Base-by-base conservation (phyloP, 2,329 filamentous ascomycete genomes). In the Fusarium succisae region DNA sequence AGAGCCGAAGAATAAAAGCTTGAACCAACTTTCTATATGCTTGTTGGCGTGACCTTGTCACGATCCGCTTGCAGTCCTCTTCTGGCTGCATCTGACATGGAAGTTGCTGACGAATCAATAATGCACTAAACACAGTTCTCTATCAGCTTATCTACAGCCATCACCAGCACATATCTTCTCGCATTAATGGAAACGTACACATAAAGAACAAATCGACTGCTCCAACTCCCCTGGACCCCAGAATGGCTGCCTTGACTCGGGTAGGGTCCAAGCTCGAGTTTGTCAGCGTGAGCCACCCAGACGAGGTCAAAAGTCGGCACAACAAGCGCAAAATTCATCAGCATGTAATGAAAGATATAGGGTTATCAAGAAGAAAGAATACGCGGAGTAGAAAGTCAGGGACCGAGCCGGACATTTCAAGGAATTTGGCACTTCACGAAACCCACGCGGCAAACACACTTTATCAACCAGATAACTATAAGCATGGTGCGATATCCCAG, bases 331-430 rank as follows among this genome's bases (percentile, higher is more conserved):
- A 61, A 30, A 37, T 63, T 15, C 61, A 58, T 18, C 43, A 63
- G 24, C 61, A 63, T 63, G 61, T 63, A 28, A 63, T 63, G 54
- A 63, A 30, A 37, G 43, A 48, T 17, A 50, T 61, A 48, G 54
- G 55, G 4, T 20, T 60, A 12, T 60, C 37, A n/a, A 60, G 61
- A 30, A 48, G 61, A 32, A 63, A 61, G 24, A 43, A 28, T 12
- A 24, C 20, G 4, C 4, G 3, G 8, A 50, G 35, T 22, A 32
- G 22, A 15, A 43, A 24, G 15, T 7, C 1, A 18, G 26, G 14
- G 7, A n/a, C 12, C 8, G 20, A 24, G 8, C 26, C 15, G 8
- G n/a, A 22, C 4, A 15, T 20, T n/a, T 26, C 55, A 13, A 37
- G 13, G n/a, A 13, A 24, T 50, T 28, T 22, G 17, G 17, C 28